Percentiles rank a stretch among this genome's conserved stretches.
phyloP scores from a whole-genome alignment of 805 yeast species.

The Gaillardinia entomophila region DNA sequence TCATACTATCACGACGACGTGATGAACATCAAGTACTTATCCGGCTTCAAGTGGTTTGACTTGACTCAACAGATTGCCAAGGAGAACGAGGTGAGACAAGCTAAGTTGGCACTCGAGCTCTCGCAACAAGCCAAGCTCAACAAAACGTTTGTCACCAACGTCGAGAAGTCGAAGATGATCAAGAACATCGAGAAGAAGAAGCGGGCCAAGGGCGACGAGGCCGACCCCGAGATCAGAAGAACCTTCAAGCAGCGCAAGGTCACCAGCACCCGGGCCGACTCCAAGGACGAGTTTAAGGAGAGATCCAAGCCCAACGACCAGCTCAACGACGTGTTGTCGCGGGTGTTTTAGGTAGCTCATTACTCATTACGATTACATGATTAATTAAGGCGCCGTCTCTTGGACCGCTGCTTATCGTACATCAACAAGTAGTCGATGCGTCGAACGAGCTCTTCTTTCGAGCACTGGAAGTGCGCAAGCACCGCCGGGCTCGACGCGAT shows the following conservation, averaged over 20 bases:
- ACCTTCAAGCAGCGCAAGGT: constrained; percentile 67
- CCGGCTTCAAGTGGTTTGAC: constrained; percentile 93
- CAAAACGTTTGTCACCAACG: constrained; percentile 75
- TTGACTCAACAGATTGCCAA: constrained; percentile 87
- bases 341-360: constrained; percentile 35
- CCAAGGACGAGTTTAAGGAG: constrained; percentile 41
- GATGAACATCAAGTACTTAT: constrained; percentile 80
- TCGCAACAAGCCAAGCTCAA: constrained; percentile 85
- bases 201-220: constrained; percentile 18
- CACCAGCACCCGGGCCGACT: constrained; percentile 61
- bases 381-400: too few species aligned
- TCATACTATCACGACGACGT: constrained; percentile 91
- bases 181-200: constrained; percentile 55
- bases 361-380: too few species aligned
- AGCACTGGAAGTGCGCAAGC: constrained; percentile 19
- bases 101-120: constrained; percentile 81
- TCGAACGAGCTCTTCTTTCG: constrained; percentile 23
- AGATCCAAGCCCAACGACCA: constrained; percentile 34
- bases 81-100: constrained; percentile 84
- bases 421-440: constrained; percentile 21
- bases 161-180: constrained; percentile 80
- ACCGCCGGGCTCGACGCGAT: constrained; percentile 24
- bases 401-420: neutral
- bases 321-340: constrained; percentile 45
- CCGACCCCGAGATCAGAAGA: constrained; percentile 41